These are phyloP conservation scores for Microcyclospora pomicola DNA, from an alignment of 2,329 filamentous ascomycete genomes.

Conservation along the genomic window DNA sequence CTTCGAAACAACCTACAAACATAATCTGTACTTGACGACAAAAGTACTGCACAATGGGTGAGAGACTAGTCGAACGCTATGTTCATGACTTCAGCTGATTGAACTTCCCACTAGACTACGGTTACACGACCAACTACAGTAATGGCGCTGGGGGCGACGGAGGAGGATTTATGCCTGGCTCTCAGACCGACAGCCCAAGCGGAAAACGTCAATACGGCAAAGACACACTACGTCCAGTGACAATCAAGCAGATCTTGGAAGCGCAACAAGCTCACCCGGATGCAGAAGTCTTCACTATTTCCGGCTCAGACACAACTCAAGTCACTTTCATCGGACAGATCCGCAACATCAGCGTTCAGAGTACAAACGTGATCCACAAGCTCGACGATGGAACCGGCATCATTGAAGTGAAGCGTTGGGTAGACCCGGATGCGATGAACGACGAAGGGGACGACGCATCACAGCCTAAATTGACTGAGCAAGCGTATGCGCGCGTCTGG, in stretches of 20 bases:
- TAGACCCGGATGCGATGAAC: constrained; percentile 48
- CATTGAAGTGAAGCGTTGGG: constrained; percentile 83
- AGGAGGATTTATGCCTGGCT: constrained; percentile 44
- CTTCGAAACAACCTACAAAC: no score
- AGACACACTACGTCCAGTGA: constrained; percentile 83
- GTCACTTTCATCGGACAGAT: constrained; percentile 84
- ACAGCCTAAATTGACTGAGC: constrained; percentile 46
- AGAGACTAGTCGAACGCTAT: no score
- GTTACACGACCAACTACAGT: constrained; percentile 43
- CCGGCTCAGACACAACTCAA: constrained; percentile 55
- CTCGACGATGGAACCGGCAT: constrained; percentile 89
- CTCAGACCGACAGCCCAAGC: constrained; percentile 27
- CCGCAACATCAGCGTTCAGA: constrained; percentile 69
- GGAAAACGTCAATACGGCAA: constrained; percentile 48
- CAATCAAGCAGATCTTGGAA: constrained; percentile 85
- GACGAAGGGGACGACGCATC: constrained; percentile 22
- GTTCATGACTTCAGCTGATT: background rate
- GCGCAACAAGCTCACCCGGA: constrained; percentile 62
- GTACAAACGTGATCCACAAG: constrained; percentile 83
- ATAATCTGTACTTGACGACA: no score
- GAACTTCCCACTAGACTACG: constrained; percentile 19
- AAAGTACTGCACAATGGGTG: no score
- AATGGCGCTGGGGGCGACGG: constrained; percentile 41
- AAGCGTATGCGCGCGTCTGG: constrained; percentile 73
- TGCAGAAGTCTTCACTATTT: constrained; percentile 64